Evolutionary conservation across 2,329 filamentous ascomycete genomes (phyloP), one percentile per base, ranked within the genome.

Genomic region (Fusarium oligoseptatum): DNA sequence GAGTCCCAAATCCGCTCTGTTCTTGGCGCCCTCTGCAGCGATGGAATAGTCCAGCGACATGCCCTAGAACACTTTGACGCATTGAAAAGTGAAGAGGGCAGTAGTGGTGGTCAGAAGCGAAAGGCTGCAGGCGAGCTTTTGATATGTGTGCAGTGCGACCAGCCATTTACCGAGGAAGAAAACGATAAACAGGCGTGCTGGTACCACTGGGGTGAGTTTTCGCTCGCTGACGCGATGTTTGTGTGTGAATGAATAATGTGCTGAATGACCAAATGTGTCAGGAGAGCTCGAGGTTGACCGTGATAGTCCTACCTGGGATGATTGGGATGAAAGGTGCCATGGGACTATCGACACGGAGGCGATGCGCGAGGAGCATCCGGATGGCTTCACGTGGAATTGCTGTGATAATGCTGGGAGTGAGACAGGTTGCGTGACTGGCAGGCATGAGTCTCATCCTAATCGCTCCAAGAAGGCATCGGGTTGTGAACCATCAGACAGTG

Each of bases 321-420:
- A 77, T 7, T 34, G 66, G 9, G 69, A 76, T 15, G 64, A 73
- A 3, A 15, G 11, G 0, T 55, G 43, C 1, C 60, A 73, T 10
- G 79, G 76, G 7, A 36, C 24, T 3, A 64, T 72, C 32, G 71
- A 81, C 14, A 61, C 74, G 1, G 58, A 74, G 0, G 70, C 73
- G 10, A 68, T 60, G 17, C 61, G 66, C 2, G 8, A 29, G 5
- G 56, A 70, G 1, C 29, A 8, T 7, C 80, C 77, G 0, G 67
- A 79, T 2, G 76, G 70, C 2, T 81, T 79, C 52, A n/a, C 43
- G 3, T 80, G 75, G 73, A 37, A 32, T 11, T 80, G 79, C 39
- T 80, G 78, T 41, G 27, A 71, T 1, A 36, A 62, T 20, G 11
- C 24, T 0, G 67, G 55, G 29, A 29, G 34, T n/a, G 27, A 68